phyloP scores from a whole-genome alignment of 2,329 filamentous ascomycete genomes.

The Zelopaecilomyces penicillatus region DNA sequence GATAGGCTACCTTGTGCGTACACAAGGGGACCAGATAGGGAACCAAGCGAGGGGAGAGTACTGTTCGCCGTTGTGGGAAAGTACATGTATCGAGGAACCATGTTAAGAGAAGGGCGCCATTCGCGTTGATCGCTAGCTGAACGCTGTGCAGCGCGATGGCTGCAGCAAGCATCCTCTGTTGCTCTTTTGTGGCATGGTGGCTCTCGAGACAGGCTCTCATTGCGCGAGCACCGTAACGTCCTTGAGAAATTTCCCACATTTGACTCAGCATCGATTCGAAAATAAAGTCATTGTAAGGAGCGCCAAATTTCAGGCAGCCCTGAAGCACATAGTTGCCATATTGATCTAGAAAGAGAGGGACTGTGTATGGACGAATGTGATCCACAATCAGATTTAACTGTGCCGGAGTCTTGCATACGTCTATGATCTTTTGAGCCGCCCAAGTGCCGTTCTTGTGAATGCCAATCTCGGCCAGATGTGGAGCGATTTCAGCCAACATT shows the following conservation, averaged over 20 bases:
- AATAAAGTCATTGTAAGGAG: constrained; percentile 89
- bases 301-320: constrained; percentile 85
- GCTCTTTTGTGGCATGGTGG: constrained; percentile 88
- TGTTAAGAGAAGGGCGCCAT: constrained; percentile 85
- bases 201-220: constrained; percentile 97
- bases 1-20: constrained; percentile 96
- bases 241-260: constrained; percentile 90
- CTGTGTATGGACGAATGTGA: constrained; percentile 73
- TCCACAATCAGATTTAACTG: constrained; percentile 84
- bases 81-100: constrained; percentile 99
- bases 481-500: constrained; percentile 81
- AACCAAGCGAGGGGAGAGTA: constrained; percentile 83
- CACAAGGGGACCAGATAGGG: constrained; percentile 91
- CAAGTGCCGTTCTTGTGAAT: constrained; percentile 99
- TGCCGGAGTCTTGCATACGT: constrained; percentile 75
- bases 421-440: constrained; percentile 99
- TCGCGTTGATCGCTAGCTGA: constrained; percentile 90
- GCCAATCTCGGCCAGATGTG: constrained; percentile 91
- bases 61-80: constrained; percentile 82
- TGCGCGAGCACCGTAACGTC: constrained; percentile 86
- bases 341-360: constrained; percentile 91
- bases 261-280: constrained; percentile 94
- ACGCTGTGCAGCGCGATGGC: constrained; percentile 95
- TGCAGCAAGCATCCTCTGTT: constrained; percentile 89
- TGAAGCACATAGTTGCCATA: constrained; percentile 98